These are phyloP conservation scores for Erigeron canadensis DNA, from an alignment of 129 eudicot species.

Conservation along the genomic window DNA sequence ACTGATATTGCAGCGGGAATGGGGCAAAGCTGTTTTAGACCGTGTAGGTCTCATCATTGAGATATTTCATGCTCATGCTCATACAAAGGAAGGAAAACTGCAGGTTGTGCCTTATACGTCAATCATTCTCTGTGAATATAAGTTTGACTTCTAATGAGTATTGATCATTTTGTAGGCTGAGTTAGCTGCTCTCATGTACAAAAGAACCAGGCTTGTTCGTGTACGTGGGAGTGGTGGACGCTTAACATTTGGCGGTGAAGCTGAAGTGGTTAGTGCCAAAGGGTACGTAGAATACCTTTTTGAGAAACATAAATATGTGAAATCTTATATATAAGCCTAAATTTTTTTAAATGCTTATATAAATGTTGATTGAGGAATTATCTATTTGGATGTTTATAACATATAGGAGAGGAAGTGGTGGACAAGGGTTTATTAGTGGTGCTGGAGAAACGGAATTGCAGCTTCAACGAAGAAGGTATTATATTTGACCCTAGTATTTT, in stretches of 20 bases:
- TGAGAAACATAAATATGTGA: neutral
- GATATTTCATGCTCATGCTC: conserved; percentile 97
- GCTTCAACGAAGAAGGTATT: conserved; percentile 94
- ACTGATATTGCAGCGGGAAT: conserved; percentile 49
- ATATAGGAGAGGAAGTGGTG: conserved; percentile 97
- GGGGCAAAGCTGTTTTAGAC: conserved; percentile 92
- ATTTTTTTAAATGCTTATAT: neutral
- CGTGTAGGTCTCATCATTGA: conserved; percentile 98
- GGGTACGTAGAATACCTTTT: conserved; percentile 47
- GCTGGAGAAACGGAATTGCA: conserved; percentile 99
- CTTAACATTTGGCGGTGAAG: conserved; percentile 86
- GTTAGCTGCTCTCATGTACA: conserved; percentile 97
- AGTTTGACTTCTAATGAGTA: neutral
- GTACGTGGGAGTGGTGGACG: conserved; percentile 85
- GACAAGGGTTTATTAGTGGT: conserved; percentile 92
- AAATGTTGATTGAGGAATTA: too few species aligned
- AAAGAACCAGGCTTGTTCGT: conserved; percentile 91
- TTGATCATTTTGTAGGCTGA: conserved; percentile 59
- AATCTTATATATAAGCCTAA: neutral
- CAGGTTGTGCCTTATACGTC: conserved; percentile 50
- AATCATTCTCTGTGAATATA: conserved; percentile 7
- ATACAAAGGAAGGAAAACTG: conserved; percentile 93
- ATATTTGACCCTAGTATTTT: neutral
- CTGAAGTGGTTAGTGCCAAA: conserved; percentile 96
- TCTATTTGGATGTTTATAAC: conserved; percentile 9